These are phyloP conservation scores for Choricystis sp. DNA, from an alignment of 139 green algal species.

Conservation along the genomic window DNA sequence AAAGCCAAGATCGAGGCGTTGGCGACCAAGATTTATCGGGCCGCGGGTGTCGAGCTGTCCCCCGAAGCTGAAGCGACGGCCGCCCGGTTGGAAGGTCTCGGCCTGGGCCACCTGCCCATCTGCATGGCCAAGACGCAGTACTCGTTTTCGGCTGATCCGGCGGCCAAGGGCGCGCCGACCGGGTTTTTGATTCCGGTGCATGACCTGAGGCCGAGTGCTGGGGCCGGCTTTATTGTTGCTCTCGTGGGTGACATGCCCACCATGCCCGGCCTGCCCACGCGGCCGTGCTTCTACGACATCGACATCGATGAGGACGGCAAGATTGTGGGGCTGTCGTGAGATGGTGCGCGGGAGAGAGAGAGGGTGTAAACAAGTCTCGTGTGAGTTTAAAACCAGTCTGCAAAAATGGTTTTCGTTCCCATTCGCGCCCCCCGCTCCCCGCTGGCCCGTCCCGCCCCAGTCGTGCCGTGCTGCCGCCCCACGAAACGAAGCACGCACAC, in stretches of 20 bases:
- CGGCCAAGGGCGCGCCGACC: conserved; percentile 44
- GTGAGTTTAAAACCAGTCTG: too few species aligned
- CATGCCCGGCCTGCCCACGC: conserved; percentile 77
- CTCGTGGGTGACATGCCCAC: conserved; percentile 87
- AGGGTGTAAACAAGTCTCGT: not conserved
- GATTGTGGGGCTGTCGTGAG: conserved; percentile 66
- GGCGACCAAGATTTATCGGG: conserved; percentile 75
- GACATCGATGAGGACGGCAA: conserved; percentile 45
- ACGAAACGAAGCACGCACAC: not conserved
- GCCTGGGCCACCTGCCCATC: conserved; percentile 81
- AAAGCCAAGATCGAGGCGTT: conserved; percentile 86
- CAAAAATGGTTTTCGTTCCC: too few species aligned
- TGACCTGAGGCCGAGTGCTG: conserved; percentile 68
- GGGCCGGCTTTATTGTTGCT: conserved; percentile 85
- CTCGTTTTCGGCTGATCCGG: conserved; percentile 15
- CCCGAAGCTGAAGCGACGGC: conserved; percentile 56
- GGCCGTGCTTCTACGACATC: conserved; percentile 79
- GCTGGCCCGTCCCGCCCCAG: too few species aligned
- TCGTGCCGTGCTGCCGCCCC: not conserved
- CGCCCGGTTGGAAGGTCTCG: conserved; percentile 58
- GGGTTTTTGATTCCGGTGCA: conserved; percentile 83
- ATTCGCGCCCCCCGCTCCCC: too few species aligned
- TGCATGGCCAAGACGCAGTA: conserved; percentile 99
- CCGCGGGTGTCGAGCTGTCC: conserved; percentile 60
- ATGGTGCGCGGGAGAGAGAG: not conserved